phyloP scores from a whole-genome alignment of 2,329 filamentous ascomycete species.

The Blastomyces parvus region DNA sequence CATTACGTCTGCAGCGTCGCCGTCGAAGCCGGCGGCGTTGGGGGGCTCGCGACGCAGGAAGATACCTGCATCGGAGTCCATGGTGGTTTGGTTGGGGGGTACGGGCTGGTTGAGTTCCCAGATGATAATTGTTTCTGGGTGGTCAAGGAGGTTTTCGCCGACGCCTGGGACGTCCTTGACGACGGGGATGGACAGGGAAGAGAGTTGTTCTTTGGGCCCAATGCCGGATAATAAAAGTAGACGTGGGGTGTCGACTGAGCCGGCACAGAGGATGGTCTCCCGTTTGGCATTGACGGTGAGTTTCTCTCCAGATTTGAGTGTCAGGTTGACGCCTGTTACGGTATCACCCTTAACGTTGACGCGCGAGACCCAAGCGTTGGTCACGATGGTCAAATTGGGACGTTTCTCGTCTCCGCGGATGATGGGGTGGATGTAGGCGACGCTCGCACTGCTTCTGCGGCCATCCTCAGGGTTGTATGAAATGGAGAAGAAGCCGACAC shows the following conservation, averaged over 20 bases:
- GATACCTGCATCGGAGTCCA: slow-evolving; percentile 83
- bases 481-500: slow-evolving; percentile 83
- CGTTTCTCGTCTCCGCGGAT: slow-evolving; percentile 71
- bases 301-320: slow-evolving; percentile 50
- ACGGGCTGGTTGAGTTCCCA: slow-evolving; percentile 75
- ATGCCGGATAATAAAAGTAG: slow-evolving; percentile 47
- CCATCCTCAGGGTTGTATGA: slow-evolving; percentile 86
- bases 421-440: slow-evolving; percentile 89
- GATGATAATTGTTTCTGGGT: slow-evolving; percentile 57
- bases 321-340: slow-evolving; percentile 65
- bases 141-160: slow-evolving; percentile 55
- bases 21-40: slow-evolving; percentile 60
- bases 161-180: slow-evolving; percentile 53
- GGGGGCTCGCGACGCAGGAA: slow-evolving; percentile 70
- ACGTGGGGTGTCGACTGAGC: slow-evolving; percentile 71
- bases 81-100: slow-evolving; percentile 71
- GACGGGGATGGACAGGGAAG: slow-evolving; percentile 47
- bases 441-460: slow-evolving; percentile 71
- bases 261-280: slow-evolving; percentile 72
- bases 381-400: slow-evolving; percentile 75
- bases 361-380: slow-evolving; percentile 78
- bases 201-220: slow-evolving; percentile 45
- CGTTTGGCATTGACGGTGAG: slow-evolving; percentile 51
- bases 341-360: slow-evolving; percentile 61
- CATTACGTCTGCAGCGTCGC: slow-evolving; percentile 76